A percentile compares a stretch with the other conserved stretches of the same genome.
Evolutionary conservation across 352 stramenopile species (phyloP).

Genomic region (Hyaloperonospora arabidopsidis): DNA sequence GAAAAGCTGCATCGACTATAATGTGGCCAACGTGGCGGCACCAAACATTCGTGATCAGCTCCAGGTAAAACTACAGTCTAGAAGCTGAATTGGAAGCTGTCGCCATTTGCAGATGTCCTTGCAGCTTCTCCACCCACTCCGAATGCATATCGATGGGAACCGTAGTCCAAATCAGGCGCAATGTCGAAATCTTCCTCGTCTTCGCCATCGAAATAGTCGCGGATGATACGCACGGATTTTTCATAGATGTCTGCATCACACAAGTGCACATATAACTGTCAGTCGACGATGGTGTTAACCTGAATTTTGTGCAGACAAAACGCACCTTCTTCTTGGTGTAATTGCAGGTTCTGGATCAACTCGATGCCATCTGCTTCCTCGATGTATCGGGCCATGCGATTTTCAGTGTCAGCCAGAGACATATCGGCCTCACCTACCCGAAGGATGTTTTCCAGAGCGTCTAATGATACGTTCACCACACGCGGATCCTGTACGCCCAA

Average conservation of each 20-base stretch:
- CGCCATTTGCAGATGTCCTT: constrained; percentile 7
- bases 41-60: too few relatives aligned
- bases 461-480: constrained; percentile 95
- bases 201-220: constrained; percentile 96
- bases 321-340: constrained; percentile 94
- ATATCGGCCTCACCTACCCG: constrained; percentile 81
- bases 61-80: constrained; percentile 14
- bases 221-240: constrained; percentile 92
- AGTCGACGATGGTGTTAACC: neutral
- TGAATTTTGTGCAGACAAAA: neutral
- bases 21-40: too few relatives aligned
- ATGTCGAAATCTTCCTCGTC: constrained; percentile 91
- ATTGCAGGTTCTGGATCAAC: constrained; percentile 96
- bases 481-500: constrained; percentile 90
- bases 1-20: neutral
- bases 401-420: constrained; percentile 74
- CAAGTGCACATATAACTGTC: constrained; percentile 4
- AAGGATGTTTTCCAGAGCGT: constrained; percentile 94
- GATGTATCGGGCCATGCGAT: constrained; percentile 94
- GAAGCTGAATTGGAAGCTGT: constrained; percentile 24
- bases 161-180: constrained; percentile 44
- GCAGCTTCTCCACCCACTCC: constrained; percentile 24
- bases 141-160: constrained; percentile 59
- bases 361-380: constrained; percentile 93
- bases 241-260: constrained; percentile 78